A percentile compares a stretch with the other conserved stretches of the same genome.
Conservation (phyloP, 768 basidiomycete species). For the Lactarius sanguifluus region DNA sequence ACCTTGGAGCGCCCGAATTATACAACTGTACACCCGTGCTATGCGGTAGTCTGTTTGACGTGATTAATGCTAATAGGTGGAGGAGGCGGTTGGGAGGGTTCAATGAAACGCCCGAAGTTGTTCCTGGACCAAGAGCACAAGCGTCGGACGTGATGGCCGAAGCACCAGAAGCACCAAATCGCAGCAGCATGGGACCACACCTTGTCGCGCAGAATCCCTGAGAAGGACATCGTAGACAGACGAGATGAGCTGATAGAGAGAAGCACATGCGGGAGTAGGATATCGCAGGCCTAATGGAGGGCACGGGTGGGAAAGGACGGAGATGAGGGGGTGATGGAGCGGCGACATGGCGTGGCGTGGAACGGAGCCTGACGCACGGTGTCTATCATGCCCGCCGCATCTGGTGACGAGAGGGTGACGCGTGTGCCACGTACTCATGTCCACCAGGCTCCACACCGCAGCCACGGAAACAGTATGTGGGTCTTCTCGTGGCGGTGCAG, state of each 20-base stretch:
- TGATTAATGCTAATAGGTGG: background rate
- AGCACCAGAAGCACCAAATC: background rate
- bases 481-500: constrained; percentile 20
- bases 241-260: constrained; percentile 11
- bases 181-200: constrained; percentile 4
- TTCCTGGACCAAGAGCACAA: background rate
- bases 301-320: constrained; percentile 20
- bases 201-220: constrained; percentile 6
- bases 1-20: background rate
- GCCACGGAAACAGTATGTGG: constrained; percentile 2
- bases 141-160: constrained; percentile 18
- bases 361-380: constrained; percentile 24
- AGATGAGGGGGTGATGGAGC: constrained; percentile 27
- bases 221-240: background rate
- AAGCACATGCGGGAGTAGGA: constrained; percentile 16
- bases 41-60: constrained; percentile 2
- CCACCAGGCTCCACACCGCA: constrained; percentile 2
- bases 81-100: constrained; percentile 1
- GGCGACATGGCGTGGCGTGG: constrained; percentile 22
- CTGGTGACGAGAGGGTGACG: constrained; percentile 22
- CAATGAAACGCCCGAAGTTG: constrained; percentile 12
- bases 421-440: constrained; percentile 8
- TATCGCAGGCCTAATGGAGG: constrained; percentile 21
- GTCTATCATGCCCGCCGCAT: constrained; percentile 24
- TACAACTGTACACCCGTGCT: background rate